Evolutionary conservation across 2,329 filamentous ascomycete genomes (phyloP).

Genomic region (Xylaria sp.): DNA sequence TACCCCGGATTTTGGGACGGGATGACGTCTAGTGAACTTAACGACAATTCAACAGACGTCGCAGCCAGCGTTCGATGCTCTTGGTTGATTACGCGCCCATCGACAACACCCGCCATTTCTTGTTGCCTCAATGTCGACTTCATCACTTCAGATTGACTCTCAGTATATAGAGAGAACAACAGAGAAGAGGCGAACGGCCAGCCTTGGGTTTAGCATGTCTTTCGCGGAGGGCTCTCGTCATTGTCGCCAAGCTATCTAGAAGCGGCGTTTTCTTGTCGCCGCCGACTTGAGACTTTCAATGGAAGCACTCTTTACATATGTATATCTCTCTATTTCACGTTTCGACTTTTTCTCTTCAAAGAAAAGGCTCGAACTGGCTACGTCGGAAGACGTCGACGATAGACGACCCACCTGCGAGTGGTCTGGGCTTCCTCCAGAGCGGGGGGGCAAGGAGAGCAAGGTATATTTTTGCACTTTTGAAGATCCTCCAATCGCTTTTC

Average conservation of each 20-base stretch:
- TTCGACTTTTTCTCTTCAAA: background rate
- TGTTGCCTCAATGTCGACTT: background rate
- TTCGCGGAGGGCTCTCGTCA: background rate
- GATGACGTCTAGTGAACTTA: slow-evolving; percentile 6
- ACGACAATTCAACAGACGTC: background rate
- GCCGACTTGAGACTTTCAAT: background rate
- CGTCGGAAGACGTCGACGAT: background rate
- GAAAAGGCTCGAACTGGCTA: background rate
- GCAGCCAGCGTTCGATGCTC: background rate
- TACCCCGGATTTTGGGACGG: slow-evolving; percentile 20
- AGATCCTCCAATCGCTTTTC: background rate
- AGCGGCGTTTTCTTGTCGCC: background rate
- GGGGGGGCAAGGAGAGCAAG: background rate
- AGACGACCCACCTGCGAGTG: background rate
- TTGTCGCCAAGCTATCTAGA: background rate
- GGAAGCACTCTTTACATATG: no score
- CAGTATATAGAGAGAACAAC: background rate
- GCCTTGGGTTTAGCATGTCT: background rate
- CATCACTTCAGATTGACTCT: background rate
- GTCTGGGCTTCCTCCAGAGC: background rate
- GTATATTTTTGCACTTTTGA: slow-evolving; percentile 1
- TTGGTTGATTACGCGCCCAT: background rate
- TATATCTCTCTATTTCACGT: background rate
- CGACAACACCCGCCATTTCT: background rate
- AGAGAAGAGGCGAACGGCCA: background rate